Percentiles rank a stretch among this genome's conserved stretches.
Evolutionary conservation across 116 monocot genomes (phyloP).

Genomic region (Papilionanthe hybrid): DNA sequence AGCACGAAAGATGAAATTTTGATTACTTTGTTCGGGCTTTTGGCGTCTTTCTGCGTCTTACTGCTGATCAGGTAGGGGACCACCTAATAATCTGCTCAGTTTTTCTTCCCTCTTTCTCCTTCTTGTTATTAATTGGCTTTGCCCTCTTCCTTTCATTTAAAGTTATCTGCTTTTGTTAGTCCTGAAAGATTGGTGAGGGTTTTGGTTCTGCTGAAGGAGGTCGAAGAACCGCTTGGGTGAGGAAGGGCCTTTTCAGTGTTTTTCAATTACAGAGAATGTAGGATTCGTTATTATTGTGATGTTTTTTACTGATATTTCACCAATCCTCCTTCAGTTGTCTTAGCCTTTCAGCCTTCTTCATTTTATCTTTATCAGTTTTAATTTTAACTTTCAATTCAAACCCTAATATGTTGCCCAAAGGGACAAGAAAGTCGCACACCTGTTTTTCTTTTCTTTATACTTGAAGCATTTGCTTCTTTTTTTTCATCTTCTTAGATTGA

Average conservation of each 20-base stretch:
- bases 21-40: slow-evolving; percentile 1
- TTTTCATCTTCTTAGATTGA: neutral
- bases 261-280: neutral
- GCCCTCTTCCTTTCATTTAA: neutral
- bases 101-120: neutral
- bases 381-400: neutral
- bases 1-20: slow-evolving; percentile 3
- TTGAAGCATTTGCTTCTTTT: neutral
- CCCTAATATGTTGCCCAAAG: neutral
- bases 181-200: neutral
- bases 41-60: neutral
- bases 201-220: slow-evolving; percentile 1
- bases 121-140: neutral
- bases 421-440: neutral
- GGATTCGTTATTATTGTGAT: neutral
- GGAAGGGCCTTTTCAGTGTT: neutral
- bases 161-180: neutral
- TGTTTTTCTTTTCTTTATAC: neutral
- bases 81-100: neutral
- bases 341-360: too few species aligned
- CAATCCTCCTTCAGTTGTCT: neutral
- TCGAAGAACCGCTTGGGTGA: neutral
- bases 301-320: neutral
- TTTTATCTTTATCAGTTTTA: neutral
- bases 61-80: slow-evolving; percentile 3